Percentiles rank a stretch among this genome's conserved stretches.
Evolutionary conservation across 2,329 filamentous ascomycete species (phyloP).

Genomic region (Aschersonia sp.): DNA sequence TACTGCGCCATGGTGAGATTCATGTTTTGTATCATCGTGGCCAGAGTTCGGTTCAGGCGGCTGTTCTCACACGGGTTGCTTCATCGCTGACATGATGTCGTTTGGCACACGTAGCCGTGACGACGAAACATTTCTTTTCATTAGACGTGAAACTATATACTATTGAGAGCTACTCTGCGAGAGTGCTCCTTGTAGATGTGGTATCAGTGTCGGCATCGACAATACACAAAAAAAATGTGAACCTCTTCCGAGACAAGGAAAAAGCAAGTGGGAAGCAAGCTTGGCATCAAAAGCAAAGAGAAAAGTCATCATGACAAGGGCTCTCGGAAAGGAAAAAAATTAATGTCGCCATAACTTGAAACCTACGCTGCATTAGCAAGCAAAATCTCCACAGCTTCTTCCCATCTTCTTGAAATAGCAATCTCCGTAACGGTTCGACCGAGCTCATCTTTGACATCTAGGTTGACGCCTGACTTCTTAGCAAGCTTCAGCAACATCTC

Average conservation of each 20-base stretch:
- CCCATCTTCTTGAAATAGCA: conserved; percentile 41
- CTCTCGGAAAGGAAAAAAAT: neutral
- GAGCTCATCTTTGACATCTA: conserved; percentile 37
- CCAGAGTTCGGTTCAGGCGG: neutral
- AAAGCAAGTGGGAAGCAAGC: too few species aligned
- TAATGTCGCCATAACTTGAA: neutral
- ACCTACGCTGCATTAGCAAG: conserved; percentile 17
- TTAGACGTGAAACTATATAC: too few species aligned
- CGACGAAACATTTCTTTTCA: too few species aligned
- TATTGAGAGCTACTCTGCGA: too few species aligned
- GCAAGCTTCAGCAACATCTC: conserved; percentile 36
- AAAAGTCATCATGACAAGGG: too few species aligned
- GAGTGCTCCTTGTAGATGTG: too few species aligned
- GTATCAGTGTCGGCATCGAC: too few species aligned
- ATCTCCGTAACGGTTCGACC: conserved; percentile 41
- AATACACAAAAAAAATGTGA: too few species aligned
- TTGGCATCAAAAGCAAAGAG: too few species aligned
- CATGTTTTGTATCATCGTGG: neutral
- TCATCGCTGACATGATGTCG: too few species aligned
- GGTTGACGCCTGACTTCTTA: conserved; percentile 32
- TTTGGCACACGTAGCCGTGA: too few species aligned
- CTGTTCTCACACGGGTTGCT: neutral
- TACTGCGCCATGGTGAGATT: neutral
- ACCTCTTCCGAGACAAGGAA: too few species aligned
- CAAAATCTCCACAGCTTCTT: conserved; percentile 37